Evolutionary conservation across 2,329 filamentous ascomycete species (phyloP).

Genomic region (Chaetomiaceae sp.): DNA sequence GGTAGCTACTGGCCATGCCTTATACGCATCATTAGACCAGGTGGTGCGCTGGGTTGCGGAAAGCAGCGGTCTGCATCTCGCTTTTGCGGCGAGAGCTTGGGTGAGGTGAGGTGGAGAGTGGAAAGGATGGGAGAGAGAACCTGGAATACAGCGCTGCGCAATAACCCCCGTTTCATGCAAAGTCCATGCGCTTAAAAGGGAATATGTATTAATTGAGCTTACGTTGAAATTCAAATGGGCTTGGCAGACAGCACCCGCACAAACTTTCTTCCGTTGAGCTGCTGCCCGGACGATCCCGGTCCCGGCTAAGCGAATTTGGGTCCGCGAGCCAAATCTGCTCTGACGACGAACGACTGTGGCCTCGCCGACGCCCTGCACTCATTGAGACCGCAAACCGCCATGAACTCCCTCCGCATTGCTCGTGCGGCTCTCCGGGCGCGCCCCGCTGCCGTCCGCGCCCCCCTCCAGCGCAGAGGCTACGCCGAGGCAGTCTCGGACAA

Average conservation of each 20-base stretch:
- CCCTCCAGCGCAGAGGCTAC: constrained; percentile 83
- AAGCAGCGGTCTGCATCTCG: not conserved
- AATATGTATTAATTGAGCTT: not conserved
- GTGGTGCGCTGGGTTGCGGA: not conserved
- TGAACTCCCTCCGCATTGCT: constrained; percentile 94
- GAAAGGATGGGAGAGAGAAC: too few relatives aligned
- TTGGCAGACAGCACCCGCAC: constrained; percentile 13
- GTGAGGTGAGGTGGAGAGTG: too few relatives aligned
- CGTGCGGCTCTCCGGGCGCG: constrained; percentile 82
- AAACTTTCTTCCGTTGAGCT: constrained; percentile 22
- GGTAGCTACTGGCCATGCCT: not conserved
- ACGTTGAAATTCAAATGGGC: too few relatives aligned
- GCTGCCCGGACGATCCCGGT: constrained; percentile 21
- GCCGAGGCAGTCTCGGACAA: constrained; percentile 84
- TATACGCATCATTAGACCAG: not conserved
- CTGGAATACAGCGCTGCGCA: too few relatives aligned
- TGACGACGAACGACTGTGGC: constrained; percentile 37
- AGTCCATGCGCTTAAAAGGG: not conserved
- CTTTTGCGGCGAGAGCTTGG: not conserved
- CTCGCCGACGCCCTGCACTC: constrained; percentile 42
- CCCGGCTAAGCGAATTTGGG: constrained; percentile 29
- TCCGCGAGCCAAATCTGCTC: constrained; percentile 39
- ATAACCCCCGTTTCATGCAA: not conserved
- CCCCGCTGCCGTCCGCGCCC: constrained; percentile 69
- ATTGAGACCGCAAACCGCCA: constrained; percentile 56